Evolutionary conservation across 768 basidiomycete species (phyloP), one percentile per base, ranked within the genome.

Genomic region (Suillus weaverae): DNA sequence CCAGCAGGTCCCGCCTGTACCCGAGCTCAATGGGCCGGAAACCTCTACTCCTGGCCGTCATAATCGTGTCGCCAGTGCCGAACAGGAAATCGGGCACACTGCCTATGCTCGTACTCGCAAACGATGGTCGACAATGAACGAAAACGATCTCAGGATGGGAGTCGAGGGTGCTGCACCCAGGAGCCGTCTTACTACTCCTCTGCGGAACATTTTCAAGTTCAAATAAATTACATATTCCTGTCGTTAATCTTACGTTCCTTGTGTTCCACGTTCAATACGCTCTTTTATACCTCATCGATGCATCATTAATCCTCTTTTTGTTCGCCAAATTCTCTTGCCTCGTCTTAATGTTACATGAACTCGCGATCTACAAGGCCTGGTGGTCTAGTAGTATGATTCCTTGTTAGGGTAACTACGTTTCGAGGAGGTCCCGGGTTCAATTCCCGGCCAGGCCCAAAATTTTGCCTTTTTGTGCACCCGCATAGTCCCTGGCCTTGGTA

Each of bases 341-440:
- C 3, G 1, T 33, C 20, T 1, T 54, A 33, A 3, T 35, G 53
- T 54, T 35, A n/a, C 3, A n/a, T 35, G 20, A 20, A n/a, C 5
- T 35, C 0, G 20, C 20, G 20, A n/a, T 3, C 53, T 33, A 35
- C 36, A 61, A 43, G 76, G 77, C 77, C 76, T 76, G 76, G 72
- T 78, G 76, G 77, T 77, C 77, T 78, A 77, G 77, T 76, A 75
- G 76, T 78, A 77, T 77, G 77, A 77, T 77, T 77, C 77, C 73
- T 76, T 77, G 72, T 78, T 77, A 77, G 77, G 76, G 76, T 63
- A 13, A 50, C 61, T 51, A 32, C 54, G 30, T 41, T 56, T 88
- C 85, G 86, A 87, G 86, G 86, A 88, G 87, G 88, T 87, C 86
- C 86, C 83, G 86, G 86, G 87, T 89, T 89, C 87, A 87, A 89